Base-by-base conservation (phyloP, 768 basidiomycete species). In the Hortiboletus flavorubellus region DNA sequence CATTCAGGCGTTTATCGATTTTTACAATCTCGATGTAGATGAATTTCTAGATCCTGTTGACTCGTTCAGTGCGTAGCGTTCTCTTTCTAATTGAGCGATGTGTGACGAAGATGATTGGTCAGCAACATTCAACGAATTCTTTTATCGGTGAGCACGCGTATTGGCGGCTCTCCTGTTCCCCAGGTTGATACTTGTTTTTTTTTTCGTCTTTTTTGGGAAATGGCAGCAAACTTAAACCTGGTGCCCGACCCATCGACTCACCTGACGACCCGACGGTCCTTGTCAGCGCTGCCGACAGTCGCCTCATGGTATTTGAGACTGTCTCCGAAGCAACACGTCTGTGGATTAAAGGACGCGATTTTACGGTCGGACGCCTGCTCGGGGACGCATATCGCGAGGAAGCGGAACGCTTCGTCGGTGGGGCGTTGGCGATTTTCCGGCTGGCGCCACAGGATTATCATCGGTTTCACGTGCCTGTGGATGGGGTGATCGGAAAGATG, bases 291-390 rank as follows among this genome's bases (percentile, higher is more conserved):
- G 97, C 95, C 2, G 96, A 99, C 75, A 98, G 91, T 67, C 87
- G 96, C n/a, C 80, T 97, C 56, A 94, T 98, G 87, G 84, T 87
- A 1, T 99, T 98, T 70, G 86, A 91, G 69, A 87, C 84, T 1
- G 86, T 97, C 8, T 75, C 73, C 46, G 90, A 92, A 53, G 96
- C 96, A 1, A 97, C 93, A 2, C 77, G 79, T 23, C 74, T 99
- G 0, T 99, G 96, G 96, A 96, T 98, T 74, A 98, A 98, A 66
- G 96, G 96, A 4, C 85, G 93, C 41, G 94, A 97, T 62, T 98
- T 99, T 67, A 87, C 85, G 2, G 79, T 98, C 4, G 79, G 73
- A 6, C 80, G 86, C 2, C 77, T 99, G 34, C 80, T 98, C 0
- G 95, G 95, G 0, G 87, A 91, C 4, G 74, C 72, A 11, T 93